These are phyloP conservation scores for Fusarium miscanthi DNA, from an alignment of 2,329 filamentous ascomycete species.

Conservation along the genomic window DNA sequence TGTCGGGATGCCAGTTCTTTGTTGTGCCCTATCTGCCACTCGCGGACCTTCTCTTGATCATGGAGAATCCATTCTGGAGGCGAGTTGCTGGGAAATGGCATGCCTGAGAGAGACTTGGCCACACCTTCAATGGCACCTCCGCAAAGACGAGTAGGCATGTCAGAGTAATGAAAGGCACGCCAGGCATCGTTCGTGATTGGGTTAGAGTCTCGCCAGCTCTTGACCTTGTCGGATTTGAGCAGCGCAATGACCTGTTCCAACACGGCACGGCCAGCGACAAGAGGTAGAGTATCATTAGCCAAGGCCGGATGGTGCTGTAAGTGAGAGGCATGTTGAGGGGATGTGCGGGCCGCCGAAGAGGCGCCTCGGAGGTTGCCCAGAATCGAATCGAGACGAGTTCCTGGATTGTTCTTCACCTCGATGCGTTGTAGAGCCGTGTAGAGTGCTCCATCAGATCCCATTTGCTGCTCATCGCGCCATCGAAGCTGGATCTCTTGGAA, in stretches of 20 bases:
- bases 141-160: conserved; percentile 57
- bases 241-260: conserved; percentile 57
- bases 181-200: conserved; percentile 50
- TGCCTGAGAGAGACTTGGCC: conserved; percentile 55
- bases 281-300: conserved; percentile 44
- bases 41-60: conserved; percentile 58
- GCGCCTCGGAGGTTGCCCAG: conserved; percentile 50
- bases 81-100: conserved; percentile 61
- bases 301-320: conserved; percentile 18
- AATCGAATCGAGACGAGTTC: conserved; percentile 55
- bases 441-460: conserved; percentile 56
- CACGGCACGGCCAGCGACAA: conserved; percentile 49
- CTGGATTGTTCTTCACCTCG: conserved; percentile 51
- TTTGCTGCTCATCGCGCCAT: conserved; percentile 59
- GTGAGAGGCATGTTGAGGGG: conserved; percentile 20
- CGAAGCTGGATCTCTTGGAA: conserved; percentile 62
- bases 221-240: conserved; percentile 57
- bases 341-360: conserved; percentile 24
- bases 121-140: conserved; percentile 57
- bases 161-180: conserved; percentile 54
- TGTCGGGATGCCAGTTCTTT: conserved; percentile 53
- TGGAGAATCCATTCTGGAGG: conserved; percentile 65
- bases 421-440: conserved; percentile 58
- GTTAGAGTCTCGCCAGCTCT: conserved; percentile 56
- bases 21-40: conserved; percentile 65